Evolutionary conservation across 169 alveolate genomes (phyloP).

Genomic region (Cryptosporidium tyzzeri): DNA sequence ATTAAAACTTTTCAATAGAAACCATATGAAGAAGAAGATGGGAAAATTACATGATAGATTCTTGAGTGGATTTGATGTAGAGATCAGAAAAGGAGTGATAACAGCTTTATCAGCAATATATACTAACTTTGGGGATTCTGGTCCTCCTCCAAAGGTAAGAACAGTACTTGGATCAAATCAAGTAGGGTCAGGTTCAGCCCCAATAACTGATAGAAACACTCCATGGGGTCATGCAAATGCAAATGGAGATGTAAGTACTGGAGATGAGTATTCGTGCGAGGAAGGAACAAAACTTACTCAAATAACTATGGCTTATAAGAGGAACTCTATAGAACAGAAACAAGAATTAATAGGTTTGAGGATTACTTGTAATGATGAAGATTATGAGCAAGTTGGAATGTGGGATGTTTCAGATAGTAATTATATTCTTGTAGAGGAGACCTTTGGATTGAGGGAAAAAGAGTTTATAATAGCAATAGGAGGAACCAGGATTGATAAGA

Average conservation of each 20-base stretch:
- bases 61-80: slow-evolving; percentile 64
- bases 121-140: slow-evolving; percentile 72
- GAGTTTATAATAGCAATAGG: slow-evolving; percentile 53
- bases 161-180: slow-evolving; percentile 27
- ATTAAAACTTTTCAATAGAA: slow-evolving; percentile 44
- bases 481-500: slow-evolving; percentile 38
- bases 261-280: slow-evolving; percentile 67
- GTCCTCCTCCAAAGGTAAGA: slow-evolving; percentile 72
- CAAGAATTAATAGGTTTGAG: slow-evolving; percentile 36
- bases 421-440: slow-evolving; percentile 18
- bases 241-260: slow-evolving; percentile 57
- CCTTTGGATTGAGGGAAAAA: slow-evolving; percentile 48
- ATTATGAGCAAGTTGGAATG: slow-evolving; percentile 51
- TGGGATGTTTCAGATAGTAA: slow-evolving; percentile 23
- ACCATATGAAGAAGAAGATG: slow-evolving; percentile 59
- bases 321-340: neutral
- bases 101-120: slow-evolving; percentile 65
- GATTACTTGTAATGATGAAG: slow-evolving; percentile 54
- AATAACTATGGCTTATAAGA: slow-evolving; percentile 40
- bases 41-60: slow-evolving; percentile 57
- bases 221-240: slow-evolving; percentile 77
- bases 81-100: slow-evolving; percentile 42
- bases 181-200: slow-evolving; percentile 63
- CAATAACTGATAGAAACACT: slow-evolving; percentile 69
- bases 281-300: slow-evolving; percentile 59